phyloP scores from a whole-genome alignment of 1,139 yeast genomes.

The Yamadazyma friedrichii region DNA sequence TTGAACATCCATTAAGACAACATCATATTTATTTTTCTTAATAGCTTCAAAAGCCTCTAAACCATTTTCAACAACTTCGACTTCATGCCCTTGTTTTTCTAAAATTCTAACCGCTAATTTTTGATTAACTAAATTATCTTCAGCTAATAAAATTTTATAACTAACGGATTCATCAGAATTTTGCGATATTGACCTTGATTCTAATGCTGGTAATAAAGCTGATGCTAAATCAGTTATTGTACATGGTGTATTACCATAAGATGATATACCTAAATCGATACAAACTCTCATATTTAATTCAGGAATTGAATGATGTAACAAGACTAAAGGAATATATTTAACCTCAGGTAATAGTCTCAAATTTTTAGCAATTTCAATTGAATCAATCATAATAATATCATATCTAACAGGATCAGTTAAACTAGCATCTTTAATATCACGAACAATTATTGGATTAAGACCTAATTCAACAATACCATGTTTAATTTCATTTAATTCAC shows the following conservation, averaged over 20 bases:
- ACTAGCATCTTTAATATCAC: slow-evolving; percentile 48
- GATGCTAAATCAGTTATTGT: slow-evolving; percentile 78
- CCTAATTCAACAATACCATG: slow-evolving; percentile 43
- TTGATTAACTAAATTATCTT: slow-evolving; percentile 84
- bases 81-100: slow-evolving; percentile 80
- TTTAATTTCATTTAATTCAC: slow-evolving; percentile 46
- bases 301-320: slow-evolving; percentile 75
- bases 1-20: slow-evolving; percentile 88
- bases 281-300: slow-evolving; percentile 78
- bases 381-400: slow-evolving; percentile 80
- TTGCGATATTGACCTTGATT: slow-evolving; percentile 75
- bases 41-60: slow-evolving; percentile 79
- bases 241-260: slow-evolving; percentile 87
- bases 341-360: slow-evolving; percentile 69
- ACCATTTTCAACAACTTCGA: slow-evolving; percentile 84
- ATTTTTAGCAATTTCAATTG: slow-evolving; percentile 70
- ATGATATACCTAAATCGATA: slow-evolving; percentile 80
- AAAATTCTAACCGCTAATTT: slow-evolving; percentile 80
- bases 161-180: slow-evolving; percentile 77
- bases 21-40: slow-evolving; percentile 65
- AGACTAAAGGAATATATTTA: slow-evolving; percentile 77
- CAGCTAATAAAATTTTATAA: slow-evolving; percentile 75
- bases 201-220: slow-evolving; percentile 80
- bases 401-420: slow-evolving; percentile 59
- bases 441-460: slow-evolving; percentile 49